These are phyloP conservation scores for Beauveria varroae DNA, from an alignment of 2,329 filamentous ascomycete species.

Conservation along the genomic window DNA sequence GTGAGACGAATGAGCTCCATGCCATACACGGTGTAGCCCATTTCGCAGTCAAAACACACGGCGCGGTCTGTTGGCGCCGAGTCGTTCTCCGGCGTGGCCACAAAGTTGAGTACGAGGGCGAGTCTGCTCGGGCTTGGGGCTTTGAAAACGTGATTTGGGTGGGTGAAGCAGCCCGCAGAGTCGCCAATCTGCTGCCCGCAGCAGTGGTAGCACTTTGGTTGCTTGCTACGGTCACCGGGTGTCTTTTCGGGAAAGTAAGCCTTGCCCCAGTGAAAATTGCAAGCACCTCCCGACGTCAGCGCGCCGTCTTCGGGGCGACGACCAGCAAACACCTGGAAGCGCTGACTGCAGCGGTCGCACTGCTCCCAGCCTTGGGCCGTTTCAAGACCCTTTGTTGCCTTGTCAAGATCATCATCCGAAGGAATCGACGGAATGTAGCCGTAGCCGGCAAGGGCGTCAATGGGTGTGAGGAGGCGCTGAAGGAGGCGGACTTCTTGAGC, in stretches of 20 bases:
- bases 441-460: conserved; percentile 54
- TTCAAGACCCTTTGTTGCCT: conserved; percentile 57
- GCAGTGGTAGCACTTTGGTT: conserved; percentile 63
- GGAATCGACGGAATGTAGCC: conserved; percentile 72
- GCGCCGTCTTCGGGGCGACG: conserved; percentile 69
- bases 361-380: conserved; percentile 71
- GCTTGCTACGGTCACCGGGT: conserved; percentile 46
- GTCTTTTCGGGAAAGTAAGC: conserved; percentile 50
- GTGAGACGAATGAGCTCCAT: conserved; percentile 87
- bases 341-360: conserved; percentile 77
- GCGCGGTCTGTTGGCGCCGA: conserved; percentile 46
- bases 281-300: conserved; percentile 68
- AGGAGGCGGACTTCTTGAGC: conserved; percentile 63
- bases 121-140: conserved; percentile 67
- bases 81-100: conserved; percentile 63
- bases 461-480: conserved; percentile 53
- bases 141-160: conserved; percentile 80
- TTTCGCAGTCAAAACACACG: conserved; percentile 91
- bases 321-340: conserved; percentile 89
- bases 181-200: conserved; percentile 70
- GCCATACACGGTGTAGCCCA: conserved; percentile 87
- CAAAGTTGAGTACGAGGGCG: conserved; percentile 72
- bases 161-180: conserved; percentile 64
- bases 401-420: conserved; percentile 55
- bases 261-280: conserved; percentile 75